phyloP scores from a whole-genome alignment of 352 stramenopile species.

The Blastocystis sp. region DNA sequence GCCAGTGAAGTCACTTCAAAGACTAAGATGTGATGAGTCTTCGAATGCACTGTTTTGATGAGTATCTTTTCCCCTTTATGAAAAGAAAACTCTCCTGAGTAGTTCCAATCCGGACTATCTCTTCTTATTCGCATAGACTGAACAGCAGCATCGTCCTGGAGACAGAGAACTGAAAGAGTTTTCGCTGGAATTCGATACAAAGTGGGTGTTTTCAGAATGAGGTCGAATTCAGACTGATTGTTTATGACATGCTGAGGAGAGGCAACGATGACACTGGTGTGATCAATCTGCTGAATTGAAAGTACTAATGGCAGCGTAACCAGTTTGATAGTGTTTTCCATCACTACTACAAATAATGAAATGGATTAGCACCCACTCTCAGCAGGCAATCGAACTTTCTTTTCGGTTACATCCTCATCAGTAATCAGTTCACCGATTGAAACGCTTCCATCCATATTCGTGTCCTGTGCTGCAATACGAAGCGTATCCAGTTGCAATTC shows the following conservation, averaged over 20 bases:
- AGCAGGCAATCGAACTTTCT: background rate
- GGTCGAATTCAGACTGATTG: background rate
- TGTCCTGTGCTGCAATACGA: background rate
- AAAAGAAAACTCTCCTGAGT: conserved; percentile 9
- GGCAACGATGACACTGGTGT: background rate
- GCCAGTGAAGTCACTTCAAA: background rate
- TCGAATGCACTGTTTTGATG: background rate
- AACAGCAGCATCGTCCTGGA: background rate
- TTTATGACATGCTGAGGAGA: conserved; percentile 12
- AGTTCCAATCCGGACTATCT: background rate
- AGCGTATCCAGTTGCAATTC: background rate
- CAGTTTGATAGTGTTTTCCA: background rate
- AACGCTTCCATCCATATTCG: background rate
- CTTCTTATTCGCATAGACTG: background rate
- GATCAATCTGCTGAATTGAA: background rate
- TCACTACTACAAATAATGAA: background rate
- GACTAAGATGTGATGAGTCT: background rate
- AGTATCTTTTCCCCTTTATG: background rate
- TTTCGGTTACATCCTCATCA: background rate
- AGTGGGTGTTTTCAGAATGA: background rate
- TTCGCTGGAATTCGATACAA: conserved; percentile 6
- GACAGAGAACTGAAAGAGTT: background rate
- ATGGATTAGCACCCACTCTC: background rate
- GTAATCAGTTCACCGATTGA: background rate
- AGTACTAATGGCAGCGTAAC: background rate